These are phyloP conservation scores for Solanum tarapatanum DNA, from an alignment of 257 asterid species.

Conservation along the genomic window DNA sequence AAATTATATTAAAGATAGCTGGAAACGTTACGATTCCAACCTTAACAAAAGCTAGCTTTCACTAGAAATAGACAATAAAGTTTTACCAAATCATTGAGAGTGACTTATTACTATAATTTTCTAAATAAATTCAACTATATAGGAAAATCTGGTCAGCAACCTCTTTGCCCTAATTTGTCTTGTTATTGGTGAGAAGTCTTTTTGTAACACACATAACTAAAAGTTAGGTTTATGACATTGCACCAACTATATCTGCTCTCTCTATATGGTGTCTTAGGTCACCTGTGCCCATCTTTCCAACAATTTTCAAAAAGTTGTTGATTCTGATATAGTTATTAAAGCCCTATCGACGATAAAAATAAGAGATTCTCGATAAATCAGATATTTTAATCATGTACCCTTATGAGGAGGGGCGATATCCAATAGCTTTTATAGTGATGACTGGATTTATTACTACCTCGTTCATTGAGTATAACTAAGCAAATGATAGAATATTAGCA, in stretches of 20 bases:
- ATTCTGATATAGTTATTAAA: not conserved
- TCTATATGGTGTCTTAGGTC: slow-evolving; percentile 7
- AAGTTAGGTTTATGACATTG: slow-evolving; percentile 12
- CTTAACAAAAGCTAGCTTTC: not conserved
- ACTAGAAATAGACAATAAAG: not conserved
- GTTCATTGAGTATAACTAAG: not conserved
- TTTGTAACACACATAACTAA: not conserved
- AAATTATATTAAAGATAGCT: not conserved
- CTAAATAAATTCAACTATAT: not conserved
- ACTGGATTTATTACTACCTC: not conserved
- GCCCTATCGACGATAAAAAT: accelerated
- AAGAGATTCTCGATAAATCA: not conserved
- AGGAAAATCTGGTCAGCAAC: not conserved
- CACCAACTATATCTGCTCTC: slow-evolving; percentile 21
- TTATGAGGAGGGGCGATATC: too few relatives aligned
- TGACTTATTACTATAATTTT: not conserved
- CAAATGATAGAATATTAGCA: not conserved
- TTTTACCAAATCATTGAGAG: not conserved
- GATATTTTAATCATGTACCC: too few relatives aligned
- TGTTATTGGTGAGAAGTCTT: not conserved
- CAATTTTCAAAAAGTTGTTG: slow-evolving; percentile 5
- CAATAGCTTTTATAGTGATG: too few relatives aligned
- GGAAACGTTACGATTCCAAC: not conserved
- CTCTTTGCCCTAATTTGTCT: not conserved
- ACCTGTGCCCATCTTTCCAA: slow-evolving; percentile 16